These are phyloP conservation scores for Purshia tridentata DNA, from an alignment of 306 rosid genomes.

Conservation along the genomic window DNA sequence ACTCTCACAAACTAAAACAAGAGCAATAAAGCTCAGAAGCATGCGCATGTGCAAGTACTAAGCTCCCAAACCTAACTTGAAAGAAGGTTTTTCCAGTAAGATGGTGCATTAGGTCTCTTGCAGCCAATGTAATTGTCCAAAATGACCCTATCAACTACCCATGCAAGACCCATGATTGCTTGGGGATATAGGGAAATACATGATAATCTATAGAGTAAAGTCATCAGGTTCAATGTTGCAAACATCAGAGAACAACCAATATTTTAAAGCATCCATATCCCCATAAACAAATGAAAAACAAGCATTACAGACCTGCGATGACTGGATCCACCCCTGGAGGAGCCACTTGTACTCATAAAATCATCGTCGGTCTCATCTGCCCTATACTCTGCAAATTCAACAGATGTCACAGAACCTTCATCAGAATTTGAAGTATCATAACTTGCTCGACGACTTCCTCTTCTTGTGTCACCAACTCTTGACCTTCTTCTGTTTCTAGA, in stretches of 20 bases:
- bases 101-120: neutral
- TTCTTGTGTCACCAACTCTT: constrained; percentile 61
- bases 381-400: constrained; percentile 65
- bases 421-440: constrained; percentile 77
- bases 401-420: constrained; percentile 76
- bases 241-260: neutral
- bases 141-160: neutral
- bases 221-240: neutral
- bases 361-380: constrained; percentile 77
- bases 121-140: neutral
- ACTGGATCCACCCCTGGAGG: constrained; percentile 59
- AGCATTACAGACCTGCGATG: constrained; percentile 60
- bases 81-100: neutral
- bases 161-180: neutral
- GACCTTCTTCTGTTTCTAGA: constrained; percentile 86
- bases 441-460: constrained; percentile 68
- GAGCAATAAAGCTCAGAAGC: neutral
- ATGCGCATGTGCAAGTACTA: neutral
- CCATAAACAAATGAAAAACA: neutral
- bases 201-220: neutral
- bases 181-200: neutral
- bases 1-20: constrained; percentile 14
- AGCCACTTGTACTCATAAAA: constrained; percentile 49
- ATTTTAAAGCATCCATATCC: neutral
- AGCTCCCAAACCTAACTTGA: neutral